Percentiles rank a stretch among this genome's conserved stretches.
These are phyloP conservation scores for Chlamydomonas reinhardtii DNA, from an alignment of 163 green algal genomes.

Conservation along the genomic window DNA sequence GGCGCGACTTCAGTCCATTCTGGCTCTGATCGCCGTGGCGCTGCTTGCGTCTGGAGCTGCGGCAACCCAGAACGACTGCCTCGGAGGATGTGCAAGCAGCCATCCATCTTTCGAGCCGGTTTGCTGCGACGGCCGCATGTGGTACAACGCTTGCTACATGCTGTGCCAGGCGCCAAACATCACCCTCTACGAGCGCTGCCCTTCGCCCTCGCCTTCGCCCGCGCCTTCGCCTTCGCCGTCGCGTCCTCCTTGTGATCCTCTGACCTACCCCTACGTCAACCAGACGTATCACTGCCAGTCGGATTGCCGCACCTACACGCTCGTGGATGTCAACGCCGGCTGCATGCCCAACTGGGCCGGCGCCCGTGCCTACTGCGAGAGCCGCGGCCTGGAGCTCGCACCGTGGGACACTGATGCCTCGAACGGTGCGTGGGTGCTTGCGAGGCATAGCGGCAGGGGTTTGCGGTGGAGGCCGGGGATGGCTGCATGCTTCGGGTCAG, in stretches of 20 bases:
- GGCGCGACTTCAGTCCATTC: too few relatives aligned
- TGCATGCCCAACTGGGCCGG: background rate
- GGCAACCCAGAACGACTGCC: background rate
- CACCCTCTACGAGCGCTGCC: background rate
- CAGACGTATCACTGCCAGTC: background rate
- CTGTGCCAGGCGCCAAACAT: background rate
- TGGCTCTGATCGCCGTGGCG: too few relatives aligned
- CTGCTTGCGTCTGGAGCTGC: too few relatives aligned
- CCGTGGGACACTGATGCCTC: background rate
- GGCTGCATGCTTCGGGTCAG: too few relatives aligned
- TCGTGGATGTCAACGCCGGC: background rate
- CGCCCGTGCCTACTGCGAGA: background rate
- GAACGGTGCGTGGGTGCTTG: background rate
- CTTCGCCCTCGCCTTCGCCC: background rate
- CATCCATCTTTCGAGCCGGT: slow-evolving; percentile 3
- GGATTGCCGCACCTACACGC: background rate
- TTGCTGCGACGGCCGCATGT: slow-evolving; percentile 34
- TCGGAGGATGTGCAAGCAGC: background rate
- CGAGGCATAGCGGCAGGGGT: too few relatives aligned
- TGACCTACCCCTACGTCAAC: background rate
- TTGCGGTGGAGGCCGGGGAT: too few relatives aligned
- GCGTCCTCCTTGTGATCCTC: background rate
- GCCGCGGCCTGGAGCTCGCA: background rate
- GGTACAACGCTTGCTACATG: slow-evolving; percentile 40
- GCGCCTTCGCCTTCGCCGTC: background rate